Conservation (phyloP, 345 rosid genomes). For the Hypericum androsaemum region DNA sequence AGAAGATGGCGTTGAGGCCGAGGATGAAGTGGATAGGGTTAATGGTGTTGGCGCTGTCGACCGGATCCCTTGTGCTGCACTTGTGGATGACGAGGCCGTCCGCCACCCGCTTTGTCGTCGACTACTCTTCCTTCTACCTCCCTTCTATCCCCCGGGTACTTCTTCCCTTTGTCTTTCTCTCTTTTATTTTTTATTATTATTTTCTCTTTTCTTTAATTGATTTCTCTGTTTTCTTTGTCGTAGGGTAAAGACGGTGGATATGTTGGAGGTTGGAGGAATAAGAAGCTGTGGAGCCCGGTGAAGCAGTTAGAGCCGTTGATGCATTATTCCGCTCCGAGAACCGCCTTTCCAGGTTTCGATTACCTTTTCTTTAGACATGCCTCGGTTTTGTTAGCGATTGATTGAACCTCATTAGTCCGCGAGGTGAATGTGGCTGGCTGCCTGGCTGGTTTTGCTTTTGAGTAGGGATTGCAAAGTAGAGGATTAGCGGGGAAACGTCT, state of each 20-base stretch:
- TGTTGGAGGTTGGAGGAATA: conserved; percentile 25
- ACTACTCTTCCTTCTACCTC: conserved; percentile 44
- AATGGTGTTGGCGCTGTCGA: conserved; percentile 56
- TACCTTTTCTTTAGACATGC: background rate
- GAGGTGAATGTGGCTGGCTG: background rate
- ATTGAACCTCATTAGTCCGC: background rate
- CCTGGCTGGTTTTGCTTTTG: too few species aligned
- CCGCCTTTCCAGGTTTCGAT: conserved; percentile 33
- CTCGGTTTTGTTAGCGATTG: background rate
- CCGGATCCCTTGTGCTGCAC: conserved; percentile 70
- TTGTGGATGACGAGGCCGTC: conserved; percentile 77
- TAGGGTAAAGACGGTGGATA: conserved; percentile 29
- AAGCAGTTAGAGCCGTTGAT: conserved; percentile 63
- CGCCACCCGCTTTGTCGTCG: conserved; percentile 38
- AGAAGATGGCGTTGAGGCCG: conserved; percentile 65
- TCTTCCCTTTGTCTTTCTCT: conserved; percentile 22
- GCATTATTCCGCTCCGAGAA: conserved; percentile 91
- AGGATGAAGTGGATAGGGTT: conserved; percentile 88
- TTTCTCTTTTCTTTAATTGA: background rate
- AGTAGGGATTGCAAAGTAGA: too few species aligned
- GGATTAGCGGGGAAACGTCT: too few species aligned
- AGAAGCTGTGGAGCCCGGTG: conserved; percentile 71
- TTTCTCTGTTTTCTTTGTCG: conserved; percentile 8
- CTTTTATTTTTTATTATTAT: too few species aligned
- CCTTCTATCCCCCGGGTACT: conserved; percentile 29